phyloP scores from a whole-genome alignment of 345 rosid species.

The Camelina hispida region DNA sequence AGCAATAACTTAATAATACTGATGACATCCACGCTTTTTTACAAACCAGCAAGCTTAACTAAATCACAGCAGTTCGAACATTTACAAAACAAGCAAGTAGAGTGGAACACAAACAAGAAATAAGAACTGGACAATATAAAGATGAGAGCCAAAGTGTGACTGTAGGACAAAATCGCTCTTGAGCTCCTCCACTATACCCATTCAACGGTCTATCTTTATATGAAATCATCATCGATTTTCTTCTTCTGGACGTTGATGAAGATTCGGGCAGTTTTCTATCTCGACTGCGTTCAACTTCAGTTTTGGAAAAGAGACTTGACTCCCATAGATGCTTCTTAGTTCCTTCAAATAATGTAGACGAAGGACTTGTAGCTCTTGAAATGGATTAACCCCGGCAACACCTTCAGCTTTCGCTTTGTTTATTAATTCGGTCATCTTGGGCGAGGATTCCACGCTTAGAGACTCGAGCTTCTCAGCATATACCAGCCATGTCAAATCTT shows the following conservation, averaged over 20 bases:
- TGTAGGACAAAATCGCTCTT: background rate
- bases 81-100: background rate
- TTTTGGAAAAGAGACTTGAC: background rate
- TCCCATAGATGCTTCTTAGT: background rate
- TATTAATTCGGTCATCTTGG: conserved; percentile 16
- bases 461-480: conserved; percentile 19
- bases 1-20: too few relatives aligned
- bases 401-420: conserved; percentile 8
- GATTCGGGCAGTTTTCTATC: background rate
- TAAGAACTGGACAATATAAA: background rate
- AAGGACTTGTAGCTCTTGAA: conserved; percentile 1
- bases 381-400: background rate
- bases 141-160: background rate
- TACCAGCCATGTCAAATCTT: conserved; percentile 27
- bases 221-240: background rate
- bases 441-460: background rate
- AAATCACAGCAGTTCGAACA: too few relatives aligned
- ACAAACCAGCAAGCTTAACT: background rate
- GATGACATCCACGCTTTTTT: too few relatives aligned
- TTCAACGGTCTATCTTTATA: background rate
- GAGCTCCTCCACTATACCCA: background rate
- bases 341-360: background rate
- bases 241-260: background rate
- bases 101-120: background rate
- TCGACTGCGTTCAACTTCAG: conserved; percentile 5